Base-by-base conservation (phyloP, 2,329 filamentous ascomycete species). In the Aquanectria penicillioides region DNA sequence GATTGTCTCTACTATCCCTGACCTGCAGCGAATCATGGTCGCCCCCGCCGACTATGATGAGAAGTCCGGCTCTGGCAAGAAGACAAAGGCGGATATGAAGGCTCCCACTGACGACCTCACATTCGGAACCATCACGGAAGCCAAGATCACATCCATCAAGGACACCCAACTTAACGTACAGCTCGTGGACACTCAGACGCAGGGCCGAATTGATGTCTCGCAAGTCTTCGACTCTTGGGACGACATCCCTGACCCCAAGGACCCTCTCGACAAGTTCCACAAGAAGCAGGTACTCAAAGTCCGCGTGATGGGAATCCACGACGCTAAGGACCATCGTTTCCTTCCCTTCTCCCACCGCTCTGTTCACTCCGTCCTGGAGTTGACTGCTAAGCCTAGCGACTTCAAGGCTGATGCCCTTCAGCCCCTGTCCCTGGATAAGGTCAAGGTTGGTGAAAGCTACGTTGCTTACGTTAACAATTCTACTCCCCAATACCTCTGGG, bases 391-490 rank as follows among this genome's bases (percentile, higher is more conserved):
- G 77, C 84, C 86, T 28, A 90, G 86, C 56, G 85, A 90, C 57
- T 74, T 89, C 34, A 82, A 88, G 50, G 73, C 72, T 17, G 74
- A 76, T 10, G 62, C 73, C 6, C 67, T 76, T 0, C 69, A 79
- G 28, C 79, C 89, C 1, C 79, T 97, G 40, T 87, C 87, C 7
- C 79, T 97, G 26, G 88, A 92, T 22, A 86, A 91, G 59, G 79
- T 99, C 61, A 82, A 89, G 68, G 79, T 86, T 47, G 93, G 90
- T 15, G 89, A 90, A 15, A 86, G 84, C 2, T 88, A 91, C 75
- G 76, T 96, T 47, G 94, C 90, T 1, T 98, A 94, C 71, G 87
- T 99, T 72, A 99, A 98, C 81, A 98, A 97, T 71, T 83, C 94
- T 61, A 86, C 86, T 18, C 84, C 91, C 23, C 88, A 92, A 64